Base-by-base conservation (phyloP, 148 eudicot species). In the Arbutus unedo region DNA sequence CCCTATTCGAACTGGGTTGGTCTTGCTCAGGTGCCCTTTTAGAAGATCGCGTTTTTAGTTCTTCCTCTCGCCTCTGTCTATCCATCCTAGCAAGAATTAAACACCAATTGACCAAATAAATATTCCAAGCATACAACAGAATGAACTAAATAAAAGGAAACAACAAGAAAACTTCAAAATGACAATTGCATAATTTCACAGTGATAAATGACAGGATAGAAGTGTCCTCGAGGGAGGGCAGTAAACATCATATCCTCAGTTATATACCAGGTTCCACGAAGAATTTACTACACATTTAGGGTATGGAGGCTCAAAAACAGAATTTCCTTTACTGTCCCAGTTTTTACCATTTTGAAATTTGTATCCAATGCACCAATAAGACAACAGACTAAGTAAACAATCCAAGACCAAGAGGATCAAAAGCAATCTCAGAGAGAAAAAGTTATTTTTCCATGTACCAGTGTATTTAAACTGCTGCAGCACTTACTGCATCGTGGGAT, bases 21-120 rank as follows among this genome's bases (percentile, higher is more conserved):
- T 94, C 99, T 5, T 97, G 91, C 9, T 96, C 99, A 66, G 66
- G 38, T 23, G 83, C 84, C 90, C 89, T 96, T 85, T 85, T 94
- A 72, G 99, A 96, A 85, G 96, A 86, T 79, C 97, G 92, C 23
- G 81, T 88, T 87, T 92, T 96, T 45, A 85, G 78, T 85, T 96
- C 99, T 19, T 96, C 99, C 82, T 96, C 99, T 41, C 99, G 95
- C 18, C 98, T 87, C 80, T 96, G 99, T 86, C 98, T 93, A 84
- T 96, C 99, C 98, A 96, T 96, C 89, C 99, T 96, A 88, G 60
- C 82, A 88, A 81, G 23, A 89, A 75, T 81, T 74, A 75, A 71
- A 67, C 31, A 81, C 25, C 5, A 85, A 82, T 50, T 56, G 51
- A 25, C 66, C 15, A 64, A 11, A 57, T 9, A 64, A 57, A 80